Evolutionary conservation across 345 rosid species (phyloP), one percentile per base, ranked within the genome.

Genomic region (Litchi chinensis): DNA sequence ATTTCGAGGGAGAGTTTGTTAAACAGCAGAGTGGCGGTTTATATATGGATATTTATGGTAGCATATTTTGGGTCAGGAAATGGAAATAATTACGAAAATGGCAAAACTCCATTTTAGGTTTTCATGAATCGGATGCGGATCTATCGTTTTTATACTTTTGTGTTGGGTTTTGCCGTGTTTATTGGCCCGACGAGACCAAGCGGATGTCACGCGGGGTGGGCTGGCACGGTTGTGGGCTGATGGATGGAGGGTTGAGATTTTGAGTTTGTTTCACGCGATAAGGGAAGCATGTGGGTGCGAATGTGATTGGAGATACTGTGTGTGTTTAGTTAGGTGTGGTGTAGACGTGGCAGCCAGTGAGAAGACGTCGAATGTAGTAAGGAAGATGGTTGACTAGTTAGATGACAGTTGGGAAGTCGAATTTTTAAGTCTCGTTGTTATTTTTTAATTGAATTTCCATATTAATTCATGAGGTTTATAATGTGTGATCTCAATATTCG

Each of bases 1-100:
- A 70, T 73, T 73, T 65, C 82, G 81, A 80, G 79, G 79, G 77
- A 80, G 80, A 84, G 73, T 80, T 78, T 74, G 83, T 75, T 73
- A 68, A 16, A 43, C 50, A 64, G 39, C 11, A 48, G 16, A 37
- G 26, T 3, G 22, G 21, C 24, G 24, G 22, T n/a, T 37, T 4
- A 48, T 76, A 37, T 11, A 21, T 8, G 5, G 5, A 76, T 32
- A 24, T 37, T 5, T 21, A 5, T 5, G 0, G 26, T 76, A 50
- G 6, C 41, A 40, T 46, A 11, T 54, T 80, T 80, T 70, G 67
- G 76, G 67, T 44, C 76, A 28, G 18, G n/a, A 70, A 21, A 26
- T 39, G 13, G 32, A 46, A 3, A n/a, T 0, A 19, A 66, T 84
- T 81, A 69, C 87, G 79, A 68, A 52, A 76, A 32, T 64, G 63